Conservation (phyloP, 305 asterid genomes). For the Petunia hybrid region DNA sequence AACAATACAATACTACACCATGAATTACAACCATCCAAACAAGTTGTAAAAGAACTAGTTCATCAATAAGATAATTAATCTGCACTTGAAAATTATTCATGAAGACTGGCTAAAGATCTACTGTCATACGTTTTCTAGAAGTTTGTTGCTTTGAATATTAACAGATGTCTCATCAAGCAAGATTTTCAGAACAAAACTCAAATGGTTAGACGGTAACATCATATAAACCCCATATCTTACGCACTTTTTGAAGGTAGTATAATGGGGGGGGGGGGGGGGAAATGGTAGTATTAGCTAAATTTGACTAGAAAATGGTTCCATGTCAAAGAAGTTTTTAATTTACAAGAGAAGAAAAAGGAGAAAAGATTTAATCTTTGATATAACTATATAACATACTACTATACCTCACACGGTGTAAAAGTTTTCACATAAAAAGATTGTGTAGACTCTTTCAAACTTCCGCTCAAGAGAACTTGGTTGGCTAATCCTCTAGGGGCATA, state of each 20-base stretch:
- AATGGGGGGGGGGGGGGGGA: not conserved
- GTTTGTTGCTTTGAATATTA: not conserved
- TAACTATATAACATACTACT: no score
- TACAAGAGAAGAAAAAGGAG: not conserved
- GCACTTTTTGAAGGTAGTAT: not conserved
- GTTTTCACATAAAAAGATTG: no score
- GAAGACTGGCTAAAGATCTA: not conserved
- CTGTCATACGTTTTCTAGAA: not conserved
- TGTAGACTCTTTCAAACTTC: no score
- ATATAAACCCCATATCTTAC: not conserved
- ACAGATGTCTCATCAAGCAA: not conserved
- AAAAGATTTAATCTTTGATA: no score
- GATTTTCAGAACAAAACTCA: not conserved
- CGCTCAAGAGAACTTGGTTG: no score
- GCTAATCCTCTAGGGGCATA: no score
- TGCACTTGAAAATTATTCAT: not conserved
- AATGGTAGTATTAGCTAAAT: not conserved
- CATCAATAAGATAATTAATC: not conserved
- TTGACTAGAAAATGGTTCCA: conserved; percentile 1
- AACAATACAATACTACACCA: no score
- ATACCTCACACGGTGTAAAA: no score
- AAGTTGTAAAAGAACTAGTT: no score
- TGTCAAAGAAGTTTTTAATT: conserved; percentile 3
- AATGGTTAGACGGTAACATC: not conserved
- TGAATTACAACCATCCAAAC: no score